These are phyloP conservation scores for Cercophora newfieldiana DNA, from an alignment of 495 filamentous ascomycete species.

Conservation along the genomic window DNA sequence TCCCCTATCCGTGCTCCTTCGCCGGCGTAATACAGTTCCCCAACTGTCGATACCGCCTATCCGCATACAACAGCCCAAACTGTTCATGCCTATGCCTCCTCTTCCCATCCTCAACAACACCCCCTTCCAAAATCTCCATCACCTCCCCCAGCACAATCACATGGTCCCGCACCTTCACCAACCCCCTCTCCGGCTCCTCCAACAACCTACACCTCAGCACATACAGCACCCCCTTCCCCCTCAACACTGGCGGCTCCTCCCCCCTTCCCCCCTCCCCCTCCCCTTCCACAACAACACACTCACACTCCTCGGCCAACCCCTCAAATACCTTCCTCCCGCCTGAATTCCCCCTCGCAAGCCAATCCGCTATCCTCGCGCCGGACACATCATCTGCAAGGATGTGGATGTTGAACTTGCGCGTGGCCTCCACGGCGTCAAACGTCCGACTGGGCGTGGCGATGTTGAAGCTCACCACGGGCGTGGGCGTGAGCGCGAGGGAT, in stretches of 20 bases:
- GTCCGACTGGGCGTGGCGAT: constrained; percentile 73
- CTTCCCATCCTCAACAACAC: neutral
- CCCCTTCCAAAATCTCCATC: constrained; percentile 39
- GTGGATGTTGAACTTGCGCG: constrained; percentile 50
- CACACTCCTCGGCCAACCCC: constrained; percentile 27
- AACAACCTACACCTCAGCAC: constrained; percentile 43
- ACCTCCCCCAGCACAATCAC: constrained; percentile 59
- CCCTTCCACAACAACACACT: constrained; percentile 11
- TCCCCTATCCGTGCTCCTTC: constrained; percentile 6
- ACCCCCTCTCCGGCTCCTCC: constrained; percentile 32
- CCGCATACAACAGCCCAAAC: constrained; percentile 45
- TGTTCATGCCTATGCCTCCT: constrained; percentile 12
- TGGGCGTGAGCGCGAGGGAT: constrained; percentile 65
- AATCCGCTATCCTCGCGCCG: constrained; percentile 47
- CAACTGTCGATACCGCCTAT: constrained; percentile 43
- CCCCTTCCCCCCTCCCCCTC: constrained; percentile 14
- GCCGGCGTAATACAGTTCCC: constrained; percentile 34
- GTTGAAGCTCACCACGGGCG: constrained; percentile 77
- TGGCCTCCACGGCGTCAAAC: constrained; percentile 55
- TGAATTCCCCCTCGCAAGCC: constrained; percentile 42
- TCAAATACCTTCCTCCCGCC: constrained; percentile 31
- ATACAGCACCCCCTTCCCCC: constrained; percentile 43
- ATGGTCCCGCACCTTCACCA: constrained; percentile 53
- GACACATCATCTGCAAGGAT: constrained; percentile 41
- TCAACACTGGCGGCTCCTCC: constrained; percentile 29